These are phyloP conservation scores for Gamsiella multidivaricata DNA, from an alignment of 192 early-diverging fungal genomes.

Conservation along the genomic window DNA sequence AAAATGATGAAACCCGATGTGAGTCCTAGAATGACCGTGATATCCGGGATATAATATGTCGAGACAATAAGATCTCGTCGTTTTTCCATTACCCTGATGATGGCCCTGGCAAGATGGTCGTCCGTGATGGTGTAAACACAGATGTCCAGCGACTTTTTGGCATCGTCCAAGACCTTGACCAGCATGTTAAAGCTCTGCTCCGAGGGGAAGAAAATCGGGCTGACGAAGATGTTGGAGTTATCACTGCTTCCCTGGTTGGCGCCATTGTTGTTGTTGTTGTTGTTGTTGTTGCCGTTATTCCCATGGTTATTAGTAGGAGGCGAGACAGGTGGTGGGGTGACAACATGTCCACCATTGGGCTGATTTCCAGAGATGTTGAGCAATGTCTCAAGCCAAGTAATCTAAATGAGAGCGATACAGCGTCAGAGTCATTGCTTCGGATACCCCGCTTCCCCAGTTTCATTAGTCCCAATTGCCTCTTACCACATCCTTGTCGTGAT, in stretches of 20 bases:
- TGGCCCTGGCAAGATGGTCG: slow-evolving; percentile 73
- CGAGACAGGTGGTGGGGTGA: slow-evolving; percentile 9
- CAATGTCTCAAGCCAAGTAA: slow-evolving; percentile 52
- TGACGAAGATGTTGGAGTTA: slow-evolving; percentile 34
- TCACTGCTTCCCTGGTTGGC: slow-evolving; percentile 1
- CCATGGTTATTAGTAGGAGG: slow-evolving; percentile 7
- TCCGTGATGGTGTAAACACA: slow-evolving; percentile 82
- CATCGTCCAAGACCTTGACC: slow-evolving; percentile 63
- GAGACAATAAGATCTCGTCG: not conserved
- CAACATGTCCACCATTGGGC: slow-evolving; percentile 24
- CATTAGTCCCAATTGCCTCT: too few relatives aligned
- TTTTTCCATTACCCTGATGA: slow-evolving; percentile 67
- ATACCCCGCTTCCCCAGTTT: too few relatives aligned
- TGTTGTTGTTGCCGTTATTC: slow-evolving; percentile 8
- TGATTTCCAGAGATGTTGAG: slow-evolving; percentile 44
- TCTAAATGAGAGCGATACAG: slow-evolving; percentile 10
- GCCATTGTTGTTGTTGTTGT: slow-evolving; percentile 14
- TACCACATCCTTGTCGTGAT: slow-evolving; percentile 55
- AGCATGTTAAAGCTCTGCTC: slow-evolving; percentile 68
- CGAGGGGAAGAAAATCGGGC: slow-evolving; percentile 69
- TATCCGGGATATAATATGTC: too few relatives aligned
- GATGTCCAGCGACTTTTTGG: slow-evolving; percentile 70
- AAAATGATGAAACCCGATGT: not conserved
- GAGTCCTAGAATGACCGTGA: too few relatives aligned
- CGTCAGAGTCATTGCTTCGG: too few relatives aligned